Percentiles rank a stretch among this genome's conserved stretches.
Evolutionary conservation across 139 green algal genomes (phyloP).

Genomic region (Edaphochlamys debaryana): DNA sequence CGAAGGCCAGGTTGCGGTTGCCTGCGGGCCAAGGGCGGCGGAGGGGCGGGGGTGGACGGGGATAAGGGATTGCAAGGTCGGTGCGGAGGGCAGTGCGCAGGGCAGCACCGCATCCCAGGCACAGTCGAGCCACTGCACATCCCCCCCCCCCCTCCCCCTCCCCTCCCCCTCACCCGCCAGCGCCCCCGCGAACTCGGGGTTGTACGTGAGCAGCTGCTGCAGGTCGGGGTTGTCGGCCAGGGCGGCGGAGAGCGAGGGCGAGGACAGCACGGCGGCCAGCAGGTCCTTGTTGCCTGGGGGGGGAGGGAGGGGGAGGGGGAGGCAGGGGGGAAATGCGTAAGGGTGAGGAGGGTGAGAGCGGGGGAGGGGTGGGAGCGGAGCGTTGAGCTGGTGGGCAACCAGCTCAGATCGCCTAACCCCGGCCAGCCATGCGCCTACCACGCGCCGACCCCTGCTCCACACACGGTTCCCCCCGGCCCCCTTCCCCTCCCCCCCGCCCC

Average conservation of each 20-base stretch:
- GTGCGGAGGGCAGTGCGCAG: too few species aligned
- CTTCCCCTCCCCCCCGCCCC: not conserved
- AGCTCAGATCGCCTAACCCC: too few species aligned
- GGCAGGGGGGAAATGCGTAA: too few species aligned
- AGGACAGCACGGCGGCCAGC: not conserved
- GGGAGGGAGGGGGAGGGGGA: not conserved
- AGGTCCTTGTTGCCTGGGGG: conserved; percentile 17
- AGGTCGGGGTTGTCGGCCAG: conserved; percentile 13
- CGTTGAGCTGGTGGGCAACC: too few species aligned
- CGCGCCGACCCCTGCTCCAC: too few species aligned
- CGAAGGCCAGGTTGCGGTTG: conserved; percentile 12
- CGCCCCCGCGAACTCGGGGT: conserved; percentile 4
- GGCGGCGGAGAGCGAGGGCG: not conserved
- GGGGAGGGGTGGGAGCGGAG: not conserved
- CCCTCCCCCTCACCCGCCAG: conserved; percentile 1
- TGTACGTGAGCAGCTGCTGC: not conserved
- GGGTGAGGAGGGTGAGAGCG: not conserved
- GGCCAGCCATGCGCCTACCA: too few species aligned
- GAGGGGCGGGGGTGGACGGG: not conserved
- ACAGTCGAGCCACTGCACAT: too few species aligned
- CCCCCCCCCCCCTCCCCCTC: not conserved
- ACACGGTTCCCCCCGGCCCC: too few species aligned
- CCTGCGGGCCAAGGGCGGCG: not conserved
- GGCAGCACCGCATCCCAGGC: too few species aligned
- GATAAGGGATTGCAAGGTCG: not conserved